These are phyloP conservation scores for Lippia alba DNA, from an alignment of 305 asterid genomes.

Conservation along the genomic window DNA sequence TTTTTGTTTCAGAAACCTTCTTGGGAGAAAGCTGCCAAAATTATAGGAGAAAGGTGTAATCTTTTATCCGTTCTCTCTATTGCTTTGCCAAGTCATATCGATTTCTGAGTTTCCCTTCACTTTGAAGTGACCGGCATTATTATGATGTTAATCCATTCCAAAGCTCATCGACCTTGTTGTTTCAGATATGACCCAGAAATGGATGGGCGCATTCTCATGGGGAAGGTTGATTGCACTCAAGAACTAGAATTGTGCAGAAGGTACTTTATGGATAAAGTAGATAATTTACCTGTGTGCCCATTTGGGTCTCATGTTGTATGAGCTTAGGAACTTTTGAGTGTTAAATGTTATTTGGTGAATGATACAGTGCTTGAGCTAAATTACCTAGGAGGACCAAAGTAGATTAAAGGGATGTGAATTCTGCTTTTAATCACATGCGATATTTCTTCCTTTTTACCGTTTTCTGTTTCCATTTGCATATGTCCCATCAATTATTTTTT, in stretches of 20 bases:
- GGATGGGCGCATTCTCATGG: constrained; percentile 93
- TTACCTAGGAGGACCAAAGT: neutral
- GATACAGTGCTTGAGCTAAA: neutral
- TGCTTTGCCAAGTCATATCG: constrained; percentile 11
- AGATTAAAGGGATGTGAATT: neutral
- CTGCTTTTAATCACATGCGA: neutral
- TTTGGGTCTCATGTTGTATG: neutral
- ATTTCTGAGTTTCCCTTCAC: constrained; percentile 32
- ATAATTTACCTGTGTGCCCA: neutral
- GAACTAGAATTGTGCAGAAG: constrained; percentile 72
- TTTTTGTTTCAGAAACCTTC: constrained; percentile 82
- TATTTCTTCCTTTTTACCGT: neutral
- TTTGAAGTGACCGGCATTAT: constrained; percentile 34
- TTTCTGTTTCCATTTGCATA: neutral
- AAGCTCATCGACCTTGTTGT: constrained; percentile 36
- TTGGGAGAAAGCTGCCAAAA: constrained; percentile 98
- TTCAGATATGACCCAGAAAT: constrained; percentile 78
- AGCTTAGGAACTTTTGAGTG: neutral
- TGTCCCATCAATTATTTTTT: neutral
- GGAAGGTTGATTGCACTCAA: constrained; percentile 92
- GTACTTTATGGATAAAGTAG: neutral
- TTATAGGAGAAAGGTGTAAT: constrained; percentile 80
- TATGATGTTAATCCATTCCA: constrained; percentile 26
- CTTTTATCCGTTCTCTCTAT: constrained; percentile 32
- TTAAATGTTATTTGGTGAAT: constrained; percentile 1